Evolutionary conservation across 2,329 filamentous ascomycete species (phyloP).

Genomic region (Trichoderma sp.): DNA sequence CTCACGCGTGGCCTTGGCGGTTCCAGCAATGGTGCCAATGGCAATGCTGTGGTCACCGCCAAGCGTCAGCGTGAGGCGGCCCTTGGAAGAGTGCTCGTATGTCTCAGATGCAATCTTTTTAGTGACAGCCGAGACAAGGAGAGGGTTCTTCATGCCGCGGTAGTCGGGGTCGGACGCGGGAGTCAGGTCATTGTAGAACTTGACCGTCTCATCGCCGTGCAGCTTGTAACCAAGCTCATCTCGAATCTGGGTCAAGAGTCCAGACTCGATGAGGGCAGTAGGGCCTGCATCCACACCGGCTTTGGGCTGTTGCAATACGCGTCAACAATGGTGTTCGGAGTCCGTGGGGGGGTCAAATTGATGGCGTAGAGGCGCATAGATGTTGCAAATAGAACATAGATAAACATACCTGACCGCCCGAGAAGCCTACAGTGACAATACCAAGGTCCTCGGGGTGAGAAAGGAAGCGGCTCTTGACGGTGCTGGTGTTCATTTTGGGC

Average conservation of each 20-base stretch:
- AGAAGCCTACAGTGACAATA: constrained; percentile 93
- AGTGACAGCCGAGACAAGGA: constrained; percentile 81
- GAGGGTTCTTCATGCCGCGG: constrained; percentile 93
- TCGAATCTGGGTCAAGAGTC: constrained; percentile 78
- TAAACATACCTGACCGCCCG: constrained; percentile 78
- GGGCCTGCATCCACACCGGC: constrained; percentile 88
- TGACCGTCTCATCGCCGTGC: constrained; percentile 77
- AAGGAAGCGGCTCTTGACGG: constrained; percentile 71
- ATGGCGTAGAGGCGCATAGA: not conserved
- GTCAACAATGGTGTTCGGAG: not conserved
- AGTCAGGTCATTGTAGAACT: constrained; percentile 74
- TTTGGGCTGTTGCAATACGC: constrained; percentile 63
- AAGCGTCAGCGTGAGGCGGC: constrained; percentile 86
- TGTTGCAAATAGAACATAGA: not conserved
- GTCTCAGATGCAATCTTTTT: constrained; percentile 77
- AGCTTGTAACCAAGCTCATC: constrained; percentile 87
- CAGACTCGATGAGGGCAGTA: constrained; percentile 81
- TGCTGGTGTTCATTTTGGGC: constrained; percentile 49
- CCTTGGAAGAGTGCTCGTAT: constrained; percentile 78
- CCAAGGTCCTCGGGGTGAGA: constrained; percentile 76
- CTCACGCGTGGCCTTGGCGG: constrained; percentile 82
- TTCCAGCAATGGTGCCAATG: constrained; percentile 87
- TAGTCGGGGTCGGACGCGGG: constrained; percentile 72
- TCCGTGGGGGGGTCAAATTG: not conserved
- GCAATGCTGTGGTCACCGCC: constrained; percentile 97